These are phyloP conservation scores for Blastocystis sp. DNA, from an alignment of 352 stramenopile genomes.

Conservation along the genomic window DNA sequence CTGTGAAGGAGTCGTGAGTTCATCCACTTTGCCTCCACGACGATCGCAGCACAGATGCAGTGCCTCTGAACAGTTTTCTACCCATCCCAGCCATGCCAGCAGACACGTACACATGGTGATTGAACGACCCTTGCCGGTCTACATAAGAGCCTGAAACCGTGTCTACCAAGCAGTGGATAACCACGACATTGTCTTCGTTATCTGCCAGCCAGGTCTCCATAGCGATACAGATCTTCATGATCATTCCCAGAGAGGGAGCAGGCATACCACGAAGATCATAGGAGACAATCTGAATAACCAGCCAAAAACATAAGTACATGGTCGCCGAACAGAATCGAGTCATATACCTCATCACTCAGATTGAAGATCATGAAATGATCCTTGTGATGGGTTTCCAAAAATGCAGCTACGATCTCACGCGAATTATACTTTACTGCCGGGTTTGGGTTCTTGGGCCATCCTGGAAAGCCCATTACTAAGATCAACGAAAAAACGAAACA, in stretches of 20 bases:
- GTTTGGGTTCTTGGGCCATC: conserved; percentile 50
- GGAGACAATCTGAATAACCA: background rate
- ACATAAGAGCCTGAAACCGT: background rate
- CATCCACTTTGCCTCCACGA: conserved; percentile 3
- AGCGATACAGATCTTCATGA: conserved; percentile 53
- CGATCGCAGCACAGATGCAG: conserved; percentile 38
- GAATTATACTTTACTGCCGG: background rate
- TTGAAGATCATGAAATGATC: conserved; percentile 61
- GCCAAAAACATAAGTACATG: background rate
- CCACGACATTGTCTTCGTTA: conserved; percentile 7
- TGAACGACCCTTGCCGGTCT: conserved; percentile 56
- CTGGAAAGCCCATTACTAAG: conserved; percentile 55
- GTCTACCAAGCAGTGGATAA: conserved; percentile 29
- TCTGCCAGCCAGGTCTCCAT: conserved; percentile 30
- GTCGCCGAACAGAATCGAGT: conserved; percentile 18
- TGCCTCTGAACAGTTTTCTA: conserved; percentile 3
- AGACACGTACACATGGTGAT: conserved; percentile 49
- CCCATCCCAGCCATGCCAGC: conserved; percentile 27
- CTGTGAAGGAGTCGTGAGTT: conserved; percentile 34
- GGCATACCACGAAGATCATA: conserved; percentile 52
- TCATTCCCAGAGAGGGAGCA: conserved; percentile 33
- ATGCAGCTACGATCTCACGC: conserved; percentile 31
- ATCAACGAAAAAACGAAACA: background rate
- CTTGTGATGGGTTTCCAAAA: conserved; percentile 46
- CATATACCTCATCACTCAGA: conserved; percentile 55